Evolutionary conservation across 1,284 basidiomycete species (phyloP).

Genomic region (Chondrostereum purpureum): DNA sequence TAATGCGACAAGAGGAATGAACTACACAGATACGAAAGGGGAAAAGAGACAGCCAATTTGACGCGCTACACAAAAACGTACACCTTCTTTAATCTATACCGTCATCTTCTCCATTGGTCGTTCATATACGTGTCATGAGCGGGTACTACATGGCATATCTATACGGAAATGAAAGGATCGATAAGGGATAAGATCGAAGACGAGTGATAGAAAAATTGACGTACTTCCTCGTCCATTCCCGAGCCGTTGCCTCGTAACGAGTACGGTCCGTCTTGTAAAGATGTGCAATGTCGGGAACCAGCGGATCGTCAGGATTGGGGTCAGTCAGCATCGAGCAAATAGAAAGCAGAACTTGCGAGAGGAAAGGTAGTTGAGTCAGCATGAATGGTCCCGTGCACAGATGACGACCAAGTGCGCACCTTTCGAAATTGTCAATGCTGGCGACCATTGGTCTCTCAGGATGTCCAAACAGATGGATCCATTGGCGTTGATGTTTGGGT

Average conservation of each 20-base stretch:
- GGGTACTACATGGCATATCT: slow-evolving; percentile 54
- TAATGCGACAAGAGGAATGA: no score
- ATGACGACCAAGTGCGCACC: slow-evolving; percentile 42
- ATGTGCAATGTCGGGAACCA: slow-evolving; percentile 79
- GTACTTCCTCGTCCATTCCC: slow-evolving; percentile 97
- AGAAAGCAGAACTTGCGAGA: slow-evolving; percentile 84
- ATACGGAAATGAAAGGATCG: slow-evolving; percentile 14
- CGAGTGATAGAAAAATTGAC: slow-evolving; percentile 24
- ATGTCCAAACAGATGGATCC: slow-evolving; percentile 99
- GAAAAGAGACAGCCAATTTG: not conserved
- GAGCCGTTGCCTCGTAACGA: slow-evolving; percentile 89
- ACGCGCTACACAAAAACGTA: not conserved
- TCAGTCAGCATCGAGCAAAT: slow-evolving; percentile 97
- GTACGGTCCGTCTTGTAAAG: slow-evolving; percentile 94
- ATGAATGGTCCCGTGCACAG: not conserved
- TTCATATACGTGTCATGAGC: slow-evolving; percentile 5
- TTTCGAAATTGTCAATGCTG: slow-evolving; percentile 98
- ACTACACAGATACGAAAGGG: not conserved
- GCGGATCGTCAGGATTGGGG: slow-evolving; percentile 91
- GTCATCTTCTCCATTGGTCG: not conserved
- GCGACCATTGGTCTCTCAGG: slow-evolving; percentile 95
- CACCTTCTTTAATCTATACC: slow-evolving; percentile 15
- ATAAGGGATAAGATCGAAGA: slow-evolving; percentile 18
- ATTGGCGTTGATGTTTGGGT: slow-evolving; percentile 96
- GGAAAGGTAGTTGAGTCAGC: slow-evolving; percentile 8